Percentiles rank a stretch among this genome's conserved stretches.
Conservation (phyloP, 2,329 filamentous ascomycete genomes). For the Nemania sp. region DNA sequence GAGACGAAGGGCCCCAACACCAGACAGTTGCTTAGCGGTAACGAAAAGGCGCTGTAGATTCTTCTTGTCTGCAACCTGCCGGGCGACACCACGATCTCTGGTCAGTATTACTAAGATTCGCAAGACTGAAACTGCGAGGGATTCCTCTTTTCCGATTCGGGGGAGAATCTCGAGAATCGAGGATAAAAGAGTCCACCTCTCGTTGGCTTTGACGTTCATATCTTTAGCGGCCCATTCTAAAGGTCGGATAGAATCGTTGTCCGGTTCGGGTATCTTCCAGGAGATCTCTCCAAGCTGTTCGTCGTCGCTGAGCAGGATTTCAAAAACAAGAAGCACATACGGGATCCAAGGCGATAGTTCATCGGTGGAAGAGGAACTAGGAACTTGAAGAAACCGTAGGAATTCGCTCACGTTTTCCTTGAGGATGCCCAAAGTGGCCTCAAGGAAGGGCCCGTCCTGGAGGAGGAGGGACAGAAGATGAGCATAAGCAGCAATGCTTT, state of each 20-base stretch:
- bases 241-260: constrained; percentile 54
- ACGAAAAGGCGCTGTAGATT: constrained; percentile 90
- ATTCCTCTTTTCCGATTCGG: constrained; percentile 83
- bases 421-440: constrained; percentile 72
- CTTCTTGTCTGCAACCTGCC: constrained; percentile 79
- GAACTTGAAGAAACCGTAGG: constrained; percentile 76
- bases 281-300: constrained; percentile 75
- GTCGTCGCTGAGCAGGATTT: constrained; percentile 88
- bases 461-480: constrained; percentile 88
- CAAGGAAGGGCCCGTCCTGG: constrained; percentile 81
- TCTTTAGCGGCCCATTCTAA: constrained; percentile 65
- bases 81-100: constrained; percentile 74
- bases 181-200: constrained; percentile 74
- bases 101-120: constrained; percentile 88
- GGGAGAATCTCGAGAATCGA: constrained; percentile 83
- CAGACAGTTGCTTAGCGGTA: constrained; percentile 91
- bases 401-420: constrained; percentile 77
- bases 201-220: constrained; percentile 64
- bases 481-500: constrained; percentile 81
- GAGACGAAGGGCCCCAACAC: constrained; percentile 75
- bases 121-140: constrained; percentile 79
- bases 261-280: constrained; percentile 65
- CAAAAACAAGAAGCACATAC: constrained; percentile 85
- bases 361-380: constrained; percentile 68
- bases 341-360: constrained; percentile 92